Evolutionary conservation across 345 rosid genomes (phyloP).

Genomic region (Lagerstroemia speciosa): DNA sequence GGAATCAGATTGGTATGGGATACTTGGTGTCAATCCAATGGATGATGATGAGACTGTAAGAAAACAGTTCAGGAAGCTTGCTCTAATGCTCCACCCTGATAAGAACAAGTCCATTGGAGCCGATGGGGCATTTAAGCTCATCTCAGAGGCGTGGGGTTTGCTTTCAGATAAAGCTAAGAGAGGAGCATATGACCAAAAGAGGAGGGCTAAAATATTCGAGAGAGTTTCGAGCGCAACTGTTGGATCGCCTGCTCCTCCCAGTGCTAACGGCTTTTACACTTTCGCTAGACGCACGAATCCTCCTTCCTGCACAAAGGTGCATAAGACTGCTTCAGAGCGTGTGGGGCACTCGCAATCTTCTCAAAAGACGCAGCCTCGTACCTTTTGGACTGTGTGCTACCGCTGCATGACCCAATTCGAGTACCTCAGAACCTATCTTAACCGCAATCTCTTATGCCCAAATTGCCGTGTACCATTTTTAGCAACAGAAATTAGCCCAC

Average conservation of each 20-base stretch:
- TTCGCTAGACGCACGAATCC: slow-evolving; percentile 4
- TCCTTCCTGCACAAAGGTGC: slow-evolving; percentile 12
- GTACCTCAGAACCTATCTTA: slow-evolving; percentile 30
- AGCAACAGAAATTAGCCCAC: slow-evolving; percentile 31
- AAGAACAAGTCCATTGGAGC: no score
- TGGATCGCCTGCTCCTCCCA: slow-evolving; percentile 10
- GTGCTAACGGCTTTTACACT: slow-evolving; percentile 11
- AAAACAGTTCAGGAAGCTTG: slow-evolving; percentile 29
- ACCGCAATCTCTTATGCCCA: slow-evolving; percentile 34
- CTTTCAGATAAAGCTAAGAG: slow-evolving; percentile 27
- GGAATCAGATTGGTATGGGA: slow-evolving; percentile 34
- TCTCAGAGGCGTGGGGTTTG: slow-evolving; percentile 34
- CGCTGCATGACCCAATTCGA: slow-evolving; percentile 39
- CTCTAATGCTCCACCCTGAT: no score
- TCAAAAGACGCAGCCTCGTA: slow-evolving; percentile 21
- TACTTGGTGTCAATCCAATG: slow-evolving; percentile 25
- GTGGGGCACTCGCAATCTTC: slow-evolving; percentile 2
- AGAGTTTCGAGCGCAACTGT: slow-evolving; percentile 6
- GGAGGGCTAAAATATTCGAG: slow-evolving; percentile 5
- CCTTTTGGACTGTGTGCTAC: slow-evolving; percentile 40
- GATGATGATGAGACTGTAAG: slow-evolving; percentile 34
- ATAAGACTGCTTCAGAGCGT: slow-evolving; percentile 5
- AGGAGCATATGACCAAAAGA: slow-evolving; percentile 20
- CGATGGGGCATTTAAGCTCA: slow-evolving; percentile 33
- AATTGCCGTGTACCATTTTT: slow-evolving; percentile 33